Conservation (phyloP, 495 filamentous ascomycete genomes). For the Aspergillus conjunctus region DNA sequence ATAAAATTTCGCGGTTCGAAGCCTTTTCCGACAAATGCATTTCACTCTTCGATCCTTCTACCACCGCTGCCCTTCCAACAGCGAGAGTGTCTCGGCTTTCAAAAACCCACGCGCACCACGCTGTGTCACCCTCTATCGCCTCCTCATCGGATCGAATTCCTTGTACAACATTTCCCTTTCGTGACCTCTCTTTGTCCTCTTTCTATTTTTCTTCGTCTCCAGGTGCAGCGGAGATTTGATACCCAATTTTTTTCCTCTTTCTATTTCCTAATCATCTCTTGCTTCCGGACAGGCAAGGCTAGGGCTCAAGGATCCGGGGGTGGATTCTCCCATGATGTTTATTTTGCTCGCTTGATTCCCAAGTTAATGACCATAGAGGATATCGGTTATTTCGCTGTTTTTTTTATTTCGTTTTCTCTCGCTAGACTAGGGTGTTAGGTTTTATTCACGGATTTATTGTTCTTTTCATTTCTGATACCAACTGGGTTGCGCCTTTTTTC, state of each 20-base stretch:
- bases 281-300: constrained; percentile 28
- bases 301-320: constrained; percentile 31
- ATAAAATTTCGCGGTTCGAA: constrained; percentile 28
- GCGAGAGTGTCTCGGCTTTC: constrained; percentile 5
- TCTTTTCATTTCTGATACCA: constrained; percentile 30
- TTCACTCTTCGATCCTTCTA: constrained; percentile 16
- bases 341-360: constrained; percentile 15
- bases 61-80: too few relatives aligned
- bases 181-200: constrained; percentile 14
- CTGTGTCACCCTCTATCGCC: constrained; percentile 18
- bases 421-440: constrained; percentile 45
- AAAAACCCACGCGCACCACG: constrained; percentile 14
- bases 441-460: constrained; percentile 38
- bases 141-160: constrained; percentile 26
- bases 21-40: constrained; percentile 17
- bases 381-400: constrained; percentile 47
- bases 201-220: constrained; percentile 20
- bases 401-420: constrained; percentile 40
- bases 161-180: constrained; percentile 47
- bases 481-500: constrained; percentile 32
- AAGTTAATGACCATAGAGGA: constrained; percentile 51
- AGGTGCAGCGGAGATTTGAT: background rate
- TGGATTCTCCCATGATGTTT: constrained; percentile 30
- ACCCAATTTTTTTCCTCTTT: background rate
- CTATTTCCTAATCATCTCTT: constrained; percentile 25